A percentile compares a stretch with the other conserved stretches of the same genome.
Evolutionary conservation across 163 green algal genomes (phyloP).

Genomic region (Scenedesmus sp.): DNA sequence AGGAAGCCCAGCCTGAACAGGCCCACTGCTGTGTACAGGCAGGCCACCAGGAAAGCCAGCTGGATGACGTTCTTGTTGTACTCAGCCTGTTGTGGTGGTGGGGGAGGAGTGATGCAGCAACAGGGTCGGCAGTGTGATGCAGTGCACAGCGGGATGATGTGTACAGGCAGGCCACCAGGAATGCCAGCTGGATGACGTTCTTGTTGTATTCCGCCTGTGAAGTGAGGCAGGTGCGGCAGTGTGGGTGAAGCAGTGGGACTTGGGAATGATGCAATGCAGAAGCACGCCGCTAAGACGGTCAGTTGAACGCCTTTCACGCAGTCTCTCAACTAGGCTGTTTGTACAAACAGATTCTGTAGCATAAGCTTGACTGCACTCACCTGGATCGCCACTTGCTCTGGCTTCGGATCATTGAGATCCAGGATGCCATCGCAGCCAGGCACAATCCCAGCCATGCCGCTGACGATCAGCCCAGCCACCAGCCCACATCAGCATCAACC

Average conservation of each 20-base stretch:
- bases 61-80: conserved; percentile 62
- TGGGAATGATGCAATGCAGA: too few species aligned
- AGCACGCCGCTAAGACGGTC: too few species aligned
- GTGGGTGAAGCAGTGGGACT: background rate
- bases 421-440: conserved; percentile 50
- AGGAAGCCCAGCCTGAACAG: conserved; percentile 87
- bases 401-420: conserved; percentile 48
- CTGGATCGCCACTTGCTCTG: conserved; percentile 12
- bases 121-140: background rate
- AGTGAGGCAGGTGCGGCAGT: background rate
- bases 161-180: conserved; percentile 63
- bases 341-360: too few species aligned
- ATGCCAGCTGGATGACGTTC: conserved; percentile 64
- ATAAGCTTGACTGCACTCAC: background rate
- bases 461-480: conserved; percentile 68
- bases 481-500: background rate
- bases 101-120: background rate
- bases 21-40: conserved; percentile 71
- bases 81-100: background rate
- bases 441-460: conserved; percentile 32
- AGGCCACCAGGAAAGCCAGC: conserved; percentile 64
- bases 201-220: conserved; percentile 21
- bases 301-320: too few species aligned
- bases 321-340: too few species aligned
- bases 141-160: background rate